A percentile compares a stretch with the other conserved stretches of the same genome.
Evolutionary conservation across 441 rosid genomes (phyloP).

Genomic region (Jatropha multifida): DNA sequence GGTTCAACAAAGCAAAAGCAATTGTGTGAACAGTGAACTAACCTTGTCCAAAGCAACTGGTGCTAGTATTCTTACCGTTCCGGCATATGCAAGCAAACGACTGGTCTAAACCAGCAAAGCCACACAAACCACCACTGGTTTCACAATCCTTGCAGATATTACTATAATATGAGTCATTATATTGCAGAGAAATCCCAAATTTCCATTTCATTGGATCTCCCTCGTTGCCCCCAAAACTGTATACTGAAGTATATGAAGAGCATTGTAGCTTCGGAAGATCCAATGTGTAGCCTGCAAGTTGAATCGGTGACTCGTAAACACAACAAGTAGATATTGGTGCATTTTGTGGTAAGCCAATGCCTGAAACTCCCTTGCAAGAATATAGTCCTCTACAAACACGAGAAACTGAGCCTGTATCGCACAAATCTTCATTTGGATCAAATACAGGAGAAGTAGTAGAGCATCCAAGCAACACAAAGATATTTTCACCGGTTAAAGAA

Average conservation of each 20-base stretch:
- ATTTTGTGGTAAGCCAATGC: slow-evolving; percentile 55
- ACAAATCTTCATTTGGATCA: slow-evolving; percentile 51
- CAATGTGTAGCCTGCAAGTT: slow-evolving; percentile 47
- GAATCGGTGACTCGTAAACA: slow-evolving; percentile 54
- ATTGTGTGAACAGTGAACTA: slow-evolving; percentile 23
- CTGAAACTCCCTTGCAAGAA: slow-evolving; percentile 58
- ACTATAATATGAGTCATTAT: slow-evolving; percentile 42
- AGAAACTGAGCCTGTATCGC: slow-evolving; percentile 55
- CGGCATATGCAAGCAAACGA: slow-evolving; percentile 68
- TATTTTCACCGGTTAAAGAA: slow-evolving; percentile 41
- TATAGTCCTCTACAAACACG: slow-evolving; percentile 63
- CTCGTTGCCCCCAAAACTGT: slow-evolving; percentile 52
- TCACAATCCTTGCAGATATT: slow-evolving; percentile 58
- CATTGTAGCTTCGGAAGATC: slow-evolving; percentile 71
- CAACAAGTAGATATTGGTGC: slow-evolving; percentile 60
- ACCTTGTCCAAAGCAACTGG: slow-evolving; percentile 59
- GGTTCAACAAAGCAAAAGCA: slow-evolving; percentile 6
- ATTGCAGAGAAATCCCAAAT: slow-evolving; percentile 54
- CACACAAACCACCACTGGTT: slow-evolving; percentile 67
- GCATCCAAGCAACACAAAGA: slow-evolving; percentile 65
- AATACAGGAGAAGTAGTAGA: slow-evolving; percentile 63
- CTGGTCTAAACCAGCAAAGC: slow-evolving; percentile 55
- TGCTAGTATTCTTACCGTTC: slow-evolving; percentile 53
- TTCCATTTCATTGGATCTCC: slow-evolving; percentile 70
- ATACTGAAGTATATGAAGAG: slow-evolving; percentile 55